Conservation (phyloP, 208 protist species). For the Leishmania guyanensis region DNA sequence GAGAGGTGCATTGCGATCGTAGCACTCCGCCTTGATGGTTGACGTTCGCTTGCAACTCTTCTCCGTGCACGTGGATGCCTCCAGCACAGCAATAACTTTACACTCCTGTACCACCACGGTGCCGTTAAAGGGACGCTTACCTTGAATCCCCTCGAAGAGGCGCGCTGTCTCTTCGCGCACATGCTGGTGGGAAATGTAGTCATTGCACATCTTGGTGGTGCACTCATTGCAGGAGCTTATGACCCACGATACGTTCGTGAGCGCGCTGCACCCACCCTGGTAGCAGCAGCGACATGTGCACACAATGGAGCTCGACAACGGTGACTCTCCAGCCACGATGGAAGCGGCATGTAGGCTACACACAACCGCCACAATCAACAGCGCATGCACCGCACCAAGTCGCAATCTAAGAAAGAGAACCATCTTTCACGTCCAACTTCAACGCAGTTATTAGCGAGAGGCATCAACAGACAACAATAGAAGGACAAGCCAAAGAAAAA, state of each 20-base stretch:
- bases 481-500: not conserved
- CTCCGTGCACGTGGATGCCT: slow-evolving; percentile 61
- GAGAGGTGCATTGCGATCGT: slow-evolving; percentile 65
- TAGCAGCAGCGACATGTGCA: slow-evolving; percentile 85
- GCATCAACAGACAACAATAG: not conserved
- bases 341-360: not conserved
- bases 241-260: slow-evolving; percentile 56
- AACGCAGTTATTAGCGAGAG: no score
- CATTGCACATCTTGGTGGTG: slow-evolving; percentile 60
- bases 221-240: slow-evolving; percentile 53
- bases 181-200: slow-evolving; percentile 51
- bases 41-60: slow-evolving; percentile 65
- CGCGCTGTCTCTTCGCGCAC: slow-evolving; percentile 68
- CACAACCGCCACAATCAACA: not conserved
- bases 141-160: slow-evolving; percentile 66
- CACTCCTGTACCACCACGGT: slow-evolving; percentile 59
- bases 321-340: not conserved
- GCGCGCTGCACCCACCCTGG: slow-evolving; percentile 61
- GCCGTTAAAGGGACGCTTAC: slow-evolving; percentile 29
- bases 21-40: slow-evolving; percentile 79
- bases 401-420: not conserved
- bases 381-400: not conserved
- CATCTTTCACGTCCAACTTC: not conserved
- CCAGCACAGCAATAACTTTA: slow-evolving; percentile 69
- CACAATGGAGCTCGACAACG: slow-evolving; percentile 33